Base-by-base conservation (phyloP, 768 basidiomycete species). In the Amylocystis lapponica region DNA sequence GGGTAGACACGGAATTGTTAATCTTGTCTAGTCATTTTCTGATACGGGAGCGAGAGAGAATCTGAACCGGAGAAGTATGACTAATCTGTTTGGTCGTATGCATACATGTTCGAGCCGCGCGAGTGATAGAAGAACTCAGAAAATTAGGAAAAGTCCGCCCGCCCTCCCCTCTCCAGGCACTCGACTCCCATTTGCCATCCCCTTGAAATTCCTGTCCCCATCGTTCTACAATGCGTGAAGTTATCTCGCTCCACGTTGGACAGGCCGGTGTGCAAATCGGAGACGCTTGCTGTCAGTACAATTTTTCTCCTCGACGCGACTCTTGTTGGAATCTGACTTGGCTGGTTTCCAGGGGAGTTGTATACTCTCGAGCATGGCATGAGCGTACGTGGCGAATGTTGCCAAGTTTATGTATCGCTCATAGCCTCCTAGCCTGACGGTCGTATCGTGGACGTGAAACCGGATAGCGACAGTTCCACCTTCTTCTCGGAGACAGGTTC, bases 291-390 rank as follows among this genome's bases (percentile, higher is more conserved):
- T 95, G 94, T 89, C 62, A 70, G 86, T 75, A 17, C 27, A 21
- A 35, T 30, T 39, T 27, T 45, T 35, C 45, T 45, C 36, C 4
- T 37, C 38, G 10, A 11, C 36, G 38, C 51, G 51, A 45, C 50
- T 23, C 8, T 20, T 10, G 10, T 37, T 21, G 36, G 23, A 10
- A 25, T 13, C 36, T 20, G 10, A 6, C 17, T 19, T 19, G 27
- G 20, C 50, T 47, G 25, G 39, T 50, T 49, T 49, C 58, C 60
- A 91, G 88, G 89, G 94, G 94, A 96, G 68, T 81, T 97, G 50
- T 99, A 98, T 74, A 96, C 93, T 54, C 76, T 97, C 59, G 95
- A 99, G 68, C 95, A 97, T 61, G 95, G 95, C 56, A 74, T 99
- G 46, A 89, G 82, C 68, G 94, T 95, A 64, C 61, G 88, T 75